These are phyloP conservation scores for Penicillium crystallinum DNA, from an alignment of 495 filamentous ascomycete genomes.

Conservation along the genomic window DNA sequence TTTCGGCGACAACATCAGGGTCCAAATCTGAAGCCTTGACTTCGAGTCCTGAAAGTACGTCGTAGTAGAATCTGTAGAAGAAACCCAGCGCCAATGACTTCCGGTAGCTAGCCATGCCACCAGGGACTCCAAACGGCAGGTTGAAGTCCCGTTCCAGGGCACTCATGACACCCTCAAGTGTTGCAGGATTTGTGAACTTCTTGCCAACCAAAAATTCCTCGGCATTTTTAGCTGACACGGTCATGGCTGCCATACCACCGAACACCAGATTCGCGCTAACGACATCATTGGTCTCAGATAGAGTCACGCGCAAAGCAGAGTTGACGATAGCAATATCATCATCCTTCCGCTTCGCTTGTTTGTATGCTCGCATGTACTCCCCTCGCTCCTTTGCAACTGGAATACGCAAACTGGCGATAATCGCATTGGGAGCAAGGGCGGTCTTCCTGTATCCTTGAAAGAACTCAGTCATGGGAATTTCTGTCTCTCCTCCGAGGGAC, in stretches of 20 bases:
- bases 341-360: constrained; percentile 93
- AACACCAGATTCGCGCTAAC: constrained; percentile 73
- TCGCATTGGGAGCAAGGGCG: constrained; percentile 71
- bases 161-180: constrained; percentile 82
- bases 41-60: constrained; percentile 50
- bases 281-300: constrained; percentile 62
- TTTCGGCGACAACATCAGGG: constrained; percentile 51
- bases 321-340: constrained; percentile 98
- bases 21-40: constrained; percentile 42
- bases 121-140: constrained; percentile 78
- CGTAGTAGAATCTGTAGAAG: constrained; percentile 87
- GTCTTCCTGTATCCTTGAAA: constrained; percentile 90
- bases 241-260: constrained; percentile 86
- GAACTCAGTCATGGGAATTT: constrained; percentile 88
- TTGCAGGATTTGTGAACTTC: constrained; percentile 71
- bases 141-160: constrained; percentile 83
- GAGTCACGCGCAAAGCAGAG: constrained; percentile 64
- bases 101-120: constrained; percentile 93
- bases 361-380: constrained; percentile 66
- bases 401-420: constrained; percentile 83
- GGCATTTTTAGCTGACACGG: constrained; percentile 74
- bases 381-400: constrained; percentile 56
- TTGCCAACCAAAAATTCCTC: constrained; percentile 66
- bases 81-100: constrained; percentile 85
- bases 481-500: constrained; percentile 59